Conservation (phyloP, 2,329 filamentous ascomycete species). For the Xylariaceae sp. region DNA sequence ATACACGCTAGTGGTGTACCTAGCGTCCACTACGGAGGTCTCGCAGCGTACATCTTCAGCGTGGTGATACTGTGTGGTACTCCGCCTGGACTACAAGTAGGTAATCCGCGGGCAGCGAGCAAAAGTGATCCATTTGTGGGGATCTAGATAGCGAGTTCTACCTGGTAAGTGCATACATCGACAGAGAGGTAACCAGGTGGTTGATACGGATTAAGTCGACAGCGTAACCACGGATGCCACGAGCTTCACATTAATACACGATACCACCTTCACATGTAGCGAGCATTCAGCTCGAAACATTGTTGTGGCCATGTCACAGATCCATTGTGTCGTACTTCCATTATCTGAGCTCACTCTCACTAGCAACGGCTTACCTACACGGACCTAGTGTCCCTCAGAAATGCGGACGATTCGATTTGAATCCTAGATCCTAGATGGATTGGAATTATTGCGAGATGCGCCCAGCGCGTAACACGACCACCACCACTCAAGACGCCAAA, state of each 20-base stretch:
- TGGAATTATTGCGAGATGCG: not conserved
- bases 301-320: not conserved
- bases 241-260: not conserved
- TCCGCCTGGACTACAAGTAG: no score
- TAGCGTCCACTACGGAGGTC: no score
- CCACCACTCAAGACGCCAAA: not conserved
- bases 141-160: no score
- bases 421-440: not conserved
- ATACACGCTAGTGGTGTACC: no score
- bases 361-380: not conserved
- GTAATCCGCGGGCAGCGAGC: no score
- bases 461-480: not conserved
- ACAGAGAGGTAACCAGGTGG: no score
- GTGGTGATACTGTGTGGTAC: no score
- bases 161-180: no score
- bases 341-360: not conserved
- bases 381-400: not conserved
- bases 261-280: not conserved
- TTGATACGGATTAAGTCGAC: no score
- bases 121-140: no score
- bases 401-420: not conserved
- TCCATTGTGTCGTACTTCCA: not conserved
- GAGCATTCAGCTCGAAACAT: not conserved
- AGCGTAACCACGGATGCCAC: not conserved
- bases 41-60: no score